phyloP scores from a whole-genome alignment of 805 yeast species.

The Helenozyma baotianmanensis region DNA sequence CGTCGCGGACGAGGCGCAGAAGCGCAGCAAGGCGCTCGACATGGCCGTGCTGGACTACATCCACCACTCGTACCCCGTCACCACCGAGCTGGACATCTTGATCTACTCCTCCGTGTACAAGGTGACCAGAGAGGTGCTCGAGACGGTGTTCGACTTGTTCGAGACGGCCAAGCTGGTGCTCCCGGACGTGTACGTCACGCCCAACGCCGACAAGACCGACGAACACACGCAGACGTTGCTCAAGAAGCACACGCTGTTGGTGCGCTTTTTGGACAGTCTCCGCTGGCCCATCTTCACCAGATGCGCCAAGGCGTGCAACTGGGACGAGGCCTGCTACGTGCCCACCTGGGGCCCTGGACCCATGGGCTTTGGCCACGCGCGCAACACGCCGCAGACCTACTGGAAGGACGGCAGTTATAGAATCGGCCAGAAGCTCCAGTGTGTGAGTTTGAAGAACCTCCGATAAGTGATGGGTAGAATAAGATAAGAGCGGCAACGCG shows the following conservation, averaged over 20 bases:
- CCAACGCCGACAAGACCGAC: slow-evolving; percentile 2
- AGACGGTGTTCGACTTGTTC: slow-evolving; percentile 32
- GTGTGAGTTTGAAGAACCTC: slow-evolving; percentile 11
- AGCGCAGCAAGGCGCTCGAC: slow-evolving; percentile 21
- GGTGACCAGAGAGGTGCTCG: slow-evolving; percentile 37
- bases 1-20: slow-evolving; percentile 7
- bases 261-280: slow-evolving; percentile 22
- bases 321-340: slow-evolving; percentile 49
- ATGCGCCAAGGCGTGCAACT: slow-evolving; percentile 39
- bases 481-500: no score
- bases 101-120: slow-evolving; percentile 46
- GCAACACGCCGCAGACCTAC: slow-evolving; percentile 7
- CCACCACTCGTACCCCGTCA: slow-evolving; percentile 36
- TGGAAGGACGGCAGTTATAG: slow-evolving; percentile 11
- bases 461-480: no score
- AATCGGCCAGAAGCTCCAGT: slow-evolving; percentile 13
- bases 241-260: slow-evolving; percentile 4
- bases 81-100: slow-evolving; percentile 39
- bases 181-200: slow-evolving; percentile 13
- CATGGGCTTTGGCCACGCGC: slow-evolving; percentile 24
- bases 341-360: slow-evolving; percentile 51
- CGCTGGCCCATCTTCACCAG: slow-evolving; percentile 42
- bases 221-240: slow-evolving; percentile 2
- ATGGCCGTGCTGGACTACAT: slow-evolving; percentile 45
- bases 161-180: slow-evolving; percentile 24